Percentiles rank a stretch among this genome's conserved stretches.
These are phyloP conservation scores for Trichosporon inkin DNA, from an alignment of 1,284 basidiomycete species.

Conservation along the genomic window DNA sequence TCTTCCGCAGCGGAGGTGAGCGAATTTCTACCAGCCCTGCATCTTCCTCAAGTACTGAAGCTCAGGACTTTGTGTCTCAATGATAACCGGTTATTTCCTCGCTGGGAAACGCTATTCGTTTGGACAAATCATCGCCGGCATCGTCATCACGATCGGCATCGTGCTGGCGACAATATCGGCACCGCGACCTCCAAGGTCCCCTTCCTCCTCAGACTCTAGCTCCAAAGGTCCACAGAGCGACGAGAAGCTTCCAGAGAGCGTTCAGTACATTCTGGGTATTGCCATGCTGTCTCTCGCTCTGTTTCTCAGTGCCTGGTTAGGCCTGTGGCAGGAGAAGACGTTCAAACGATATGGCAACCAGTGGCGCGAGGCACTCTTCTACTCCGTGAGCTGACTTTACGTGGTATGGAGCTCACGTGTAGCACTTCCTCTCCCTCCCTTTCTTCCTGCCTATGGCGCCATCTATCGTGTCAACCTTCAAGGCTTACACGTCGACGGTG, in stretches of 20 bases:
- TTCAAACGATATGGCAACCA: conserved; percentile 64
- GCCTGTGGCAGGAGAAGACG: conserved; percentile 79
- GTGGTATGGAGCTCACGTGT: conserved; percentile 9
- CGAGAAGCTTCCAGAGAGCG: conserved; percentile 36
- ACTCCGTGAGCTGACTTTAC: conserved; percentile 49
- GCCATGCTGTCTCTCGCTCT: conserved; percentile 69
- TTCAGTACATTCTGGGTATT: conserved; percentile 66
- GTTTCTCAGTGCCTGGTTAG: conserved; percentile 74
- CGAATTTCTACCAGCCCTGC: conserved; percentile 57
- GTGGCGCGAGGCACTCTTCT: conserved; percentile 92
- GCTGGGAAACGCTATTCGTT: conserved; percentile 61
- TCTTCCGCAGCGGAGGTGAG: conserved; percentile 86
- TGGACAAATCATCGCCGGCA: conserved; percentile 65
- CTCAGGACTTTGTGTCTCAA: conserved; percentile 50
- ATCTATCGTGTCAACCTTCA: conserved; percentile 55
- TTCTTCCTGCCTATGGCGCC: conserved; percentile 63
- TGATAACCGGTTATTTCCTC: conserved; percentile 46
- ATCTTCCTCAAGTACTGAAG: not conserved
- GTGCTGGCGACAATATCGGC: conserved; percentile 74
- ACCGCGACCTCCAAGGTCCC: conserved; percentile 42
- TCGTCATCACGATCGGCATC: conserved; percentile 76
- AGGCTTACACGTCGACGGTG: conserved; percentile 38
- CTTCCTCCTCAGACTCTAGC: not conserved
- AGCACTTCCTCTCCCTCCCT: conserved; percentile 64
- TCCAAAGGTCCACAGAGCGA: not conserved